A percentile compares a stretch with the other conserved stretches of the same genome.
phyloP scores from a whole-genome alignment of 1,284 basidiomycete species.

The Agaricales sp. region DNA sequence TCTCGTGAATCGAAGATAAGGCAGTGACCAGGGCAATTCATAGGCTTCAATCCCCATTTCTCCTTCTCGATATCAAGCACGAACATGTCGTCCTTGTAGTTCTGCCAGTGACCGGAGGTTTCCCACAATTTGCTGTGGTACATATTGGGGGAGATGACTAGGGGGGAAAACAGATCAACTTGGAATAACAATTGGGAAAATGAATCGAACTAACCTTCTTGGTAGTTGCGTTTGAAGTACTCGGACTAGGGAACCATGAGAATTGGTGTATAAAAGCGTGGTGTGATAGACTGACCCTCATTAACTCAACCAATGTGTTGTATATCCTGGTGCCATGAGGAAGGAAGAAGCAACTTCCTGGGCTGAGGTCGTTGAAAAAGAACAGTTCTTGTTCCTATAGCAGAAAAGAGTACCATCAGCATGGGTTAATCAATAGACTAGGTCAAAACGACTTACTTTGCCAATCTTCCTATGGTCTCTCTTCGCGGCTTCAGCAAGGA shows the following conservation, averaged over 20 bases:
- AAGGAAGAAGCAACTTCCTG: conserved; percentile 94
- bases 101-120: conserved; percentile 97
- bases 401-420: conserved; percentile 6
- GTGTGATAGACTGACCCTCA: conserved; percentile 54
- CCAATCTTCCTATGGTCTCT: conserved; percentile 96
- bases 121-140: conserved; percentile 97
- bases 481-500: conserved; percentile 94
- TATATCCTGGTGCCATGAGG: conserved; percentile 97
- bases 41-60: conserved; percentile 90
- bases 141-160: conserved; percentile 97
- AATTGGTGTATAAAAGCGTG: conserved; percentile 6
- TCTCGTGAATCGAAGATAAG: conserved; percentile 94
- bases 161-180: conserved; percentile 2
- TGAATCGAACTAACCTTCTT: conserved; percentile 48
- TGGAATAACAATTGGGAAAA: neutral
- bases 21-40: conserved; percentile 99
- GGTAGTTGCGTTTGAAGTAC: conserved; percentile 82
- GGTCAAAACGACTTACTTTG: conserved; percentile 37
- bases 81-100: conserved; percentile 99
- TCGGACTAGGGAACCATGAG: conserved; percentile 37
- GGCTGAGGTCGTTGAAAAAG: conserved; percentile 96
- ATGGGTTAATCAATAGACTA: conserved; percentile 5
- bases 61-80: conserved; percentile 91
- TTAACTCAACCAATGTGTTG: conserved; percentile 86
- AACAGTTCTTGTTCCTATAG: conserved; percentile 89